Evolutionary conservation across 164 flowering plant species (phyloP).

Genomic region (Aristolochia californica): DNA sequence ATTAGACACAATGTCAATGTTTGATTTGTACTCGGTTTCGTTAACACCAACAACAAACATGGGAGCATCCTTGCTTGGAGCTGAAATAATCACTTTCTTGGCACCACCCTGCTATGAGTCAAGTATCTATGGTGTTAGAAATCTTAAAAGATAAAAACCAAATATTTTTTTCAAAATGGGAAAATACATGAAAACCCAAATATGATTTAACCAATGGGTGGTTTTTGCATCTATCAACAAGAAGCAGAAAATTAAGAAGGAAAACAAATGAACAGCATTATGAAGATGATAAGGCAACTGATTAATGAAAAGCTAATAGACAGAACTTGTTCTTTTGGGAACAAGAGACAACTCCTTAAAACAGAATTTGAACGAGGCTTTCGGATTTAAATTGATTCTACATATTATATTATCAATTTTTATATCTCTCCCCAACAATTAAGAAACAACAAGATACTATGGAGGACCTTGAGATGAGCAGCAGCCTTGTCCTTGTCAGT

Average conservation of each 20-base stretch:
- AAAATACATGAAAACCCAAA: not conserved
- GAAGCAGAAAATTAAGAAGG: no score
- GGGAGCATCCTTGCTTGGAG: conserved; percentile 95
- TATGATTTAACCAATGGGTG: not conserved
- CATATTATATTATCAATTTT: not conserved
- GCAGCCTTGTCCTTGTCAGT: conserved; percentile 73
- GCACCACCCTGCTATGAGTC: conserved; percentile 99
- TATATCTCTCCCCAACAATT: not conserved
- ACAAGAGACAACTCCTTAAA: no score
- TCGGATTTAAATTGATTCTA: no score
- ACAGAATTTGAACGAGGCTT: no score
- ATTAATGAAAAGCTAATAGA: no score
- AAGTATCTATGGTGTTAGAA: no score
- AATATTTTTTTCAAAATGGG: not conserved
- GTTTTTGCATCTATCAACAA: no score
- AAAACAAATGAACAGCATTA: no score
- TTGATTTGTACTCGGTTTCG: conserved; percentile 68
- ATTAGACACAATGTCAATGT: conserved; percentile 72
- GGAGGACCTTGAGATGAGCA: conserved; percentile 54
- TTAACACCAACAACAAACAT: conserved; percentile 98
- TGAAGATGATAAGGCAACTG: no score
- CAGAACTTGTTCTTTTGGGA: no score
- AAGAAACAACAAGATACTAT: not conserved
- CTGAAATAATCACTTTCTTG: conserved; percentile 95
- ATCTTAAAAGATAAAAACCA: no score